Conservation (phyloP, 192 early-diverging fungal genomes). For the Rhizoclosmatium sp. region DNA sequence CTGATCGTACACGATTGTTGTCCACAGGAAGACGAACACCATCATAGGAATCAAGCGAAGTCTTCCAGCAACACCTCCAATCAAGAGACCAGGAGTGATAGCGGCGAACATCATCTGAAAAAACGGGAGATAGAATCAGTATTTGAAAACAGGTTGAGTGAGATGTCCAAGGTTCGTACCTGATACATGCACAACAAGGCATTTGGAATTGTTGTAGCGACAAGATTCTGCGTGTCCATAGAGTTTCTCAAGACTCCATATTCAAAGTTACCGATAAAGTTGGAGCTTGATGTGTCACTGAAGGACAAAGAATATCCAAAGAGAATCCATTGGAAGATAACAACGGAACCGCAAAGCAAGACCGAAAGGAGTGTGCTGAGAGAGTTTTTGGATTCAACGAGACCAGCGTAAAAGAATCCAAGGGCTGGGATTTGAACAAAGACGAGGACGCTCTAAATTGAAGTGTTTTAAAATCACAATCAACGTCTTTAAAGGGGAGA, state of each 20-base stretch:
- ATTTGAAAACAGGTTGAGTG: background rate
- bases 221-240: background rate
- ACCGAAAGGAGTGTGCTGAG: conserved; percentile 84
- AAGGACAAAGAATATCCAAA: conserved; percentile 22
- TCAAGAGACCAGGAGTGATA: conserved; percentile 85
- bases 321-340: conserved; percentile 73
- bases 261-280: conserved; percentile 84
- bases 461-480: background rate
- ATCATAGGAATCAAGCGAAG: conserved; percentile 81
- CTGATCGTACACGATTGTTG: conserved; percentile 89
- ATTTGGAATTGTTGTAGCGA: conserved; percentile 25
- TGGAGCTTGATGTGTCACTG: conserved; percentile 49
- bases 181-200: conserved; percentile 9
- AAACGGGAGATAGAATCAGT: background rate
- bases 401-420: conserved; percentile 90
- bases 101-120: conserved; percentile 91
- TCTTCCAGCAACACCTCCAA: conserved; percentile 90
- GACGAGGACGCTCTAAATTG: conserved; percentile 66
- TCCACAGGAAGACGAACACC: conserved; percentile 83
- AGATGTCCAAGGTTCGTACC: conserved; percentile 58
- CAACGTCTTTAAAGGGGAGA: conserved; percentile 45
- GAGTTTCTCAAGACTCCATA: conserved; percentile 75
- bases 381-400: conserved; percentile 86
- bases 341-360: conserved; percentile 76
- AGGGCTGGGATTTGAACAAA: conserved; percentile 89